Evolutionary conservation across 768 basidiomycete genomes (phyloP), one percentile per base, ranked within the genome.

Genomic region (Hydnomerulius pinastri): DNA sequence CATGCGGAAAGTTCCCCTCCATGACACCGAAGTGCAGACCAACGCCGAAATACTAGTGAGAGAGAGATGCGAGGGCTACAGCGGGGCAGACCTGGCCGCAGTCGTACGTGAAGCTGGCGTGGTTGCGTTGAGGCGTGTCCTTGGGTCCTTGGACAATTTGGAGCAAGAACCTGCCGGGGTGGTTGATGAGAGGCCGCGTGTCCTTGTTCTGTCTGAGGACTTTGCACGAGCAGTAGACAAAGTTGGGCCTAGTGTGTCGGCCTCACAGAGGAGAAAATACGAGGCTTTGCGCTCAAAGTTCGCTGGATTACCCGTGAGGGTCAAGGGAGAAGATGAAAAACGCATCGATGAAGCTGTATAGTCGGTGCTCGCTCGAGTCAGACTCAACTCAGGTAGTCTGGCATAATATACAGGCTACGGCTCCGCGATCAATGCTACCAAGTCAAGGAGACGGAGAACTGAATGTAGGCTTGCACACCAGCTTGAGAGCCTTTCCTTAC

Each of bases 21-120:
- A 66, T n/a, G 56, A 52, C 21, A 51, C 50, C n/a, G 39, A 29
- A 13, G 68, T 61, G 39, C 50, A 50, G 18, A 39, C n/a, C 12
- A 55, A 45, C 0, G 68, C 80, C 17, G 73, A 74, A 53, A 60
- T 57, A n/a, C 69, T 94, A 25, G 78, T 88, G 10, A 67, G 72
- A 38, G 78, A 79, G 17, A 66, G 71, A 25, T 91, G 90, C 56
- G 92, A 93, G 29, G 94, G 92, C 11, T 95, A 91, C 66, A 93
- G 89, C 58, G 94, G 94, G 7, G 94, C 94, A 0, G 94, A 98
- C 71, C 73, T 97, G 5, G 91, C 93, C 2, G 83, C 92, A 2
- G 71, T 96, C 23, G 89, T 95, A 10, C 74, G 94, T 33, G 94
- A 97, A 68, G 92, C 94, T 0, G 93, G 91, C 3, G 92, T 96